Evolutionary conservation across 305 asterid species (phyloP), one percentile per base, ranked within the genome.

Genomic region (Nicotiana rustica): DNA sequence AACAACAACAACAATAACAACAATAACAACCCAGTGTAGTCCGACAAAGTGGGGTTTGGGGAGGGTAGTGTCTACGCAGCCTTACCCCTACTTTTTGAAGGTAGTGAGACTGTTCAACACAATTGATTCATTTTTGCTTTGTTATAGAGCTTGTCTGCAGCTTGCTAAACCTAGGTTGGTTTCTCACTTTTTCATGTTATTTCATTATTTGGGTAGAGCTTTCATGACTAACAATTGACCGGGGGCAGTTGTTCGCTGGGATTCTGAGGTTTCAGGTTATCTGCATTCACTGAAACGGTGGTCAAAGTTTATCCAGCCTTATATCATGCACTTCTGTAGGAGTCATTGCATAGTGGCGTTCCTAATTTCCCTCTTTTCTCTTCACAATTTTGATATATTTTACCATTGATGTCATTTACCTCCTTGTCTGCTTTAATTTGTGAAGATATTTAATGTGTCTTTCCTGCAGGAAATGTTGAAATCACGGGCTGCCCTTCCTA

Each of bases 401-500:
- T 55, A 76, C 31, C 29, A 15, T 55, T 55, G 80, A 17, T 76
- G 80, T 76, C 56, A 17, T 12, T 15, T 52, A 29, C 17, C 47
- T 75, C 44, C 25, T 81, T 62, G 55, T 76, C 66, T 36, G 64
- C 86, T 80, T 66, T 84, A 84, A 83, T 87, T 31, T 47, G 83
- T 55, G 75, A 44, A 52, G 66, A 56, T 55, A 29, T 56, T 31
- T 17, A 15, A 76, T 31, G 56, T 70, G 82, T 86, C 86, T 78
- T 80, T 69, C 73, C 85, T 83, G 81, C 86, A 96, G 99, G 98
- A 85, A 84, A 93, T 94, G 97, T 83, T 92, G 86, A 90, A 90
- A 83, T 87, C 90, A 60, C 91, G 99, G 89, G 89, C 92, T 52
- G 60, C 90, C 88, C 99, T 96, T 88, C 99, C 98, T 87, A 91